phyloP scores from a whole-genome alignment of 1,284 basidiomycete genomes.

The Sphaerobolus stellatus region DNA sequence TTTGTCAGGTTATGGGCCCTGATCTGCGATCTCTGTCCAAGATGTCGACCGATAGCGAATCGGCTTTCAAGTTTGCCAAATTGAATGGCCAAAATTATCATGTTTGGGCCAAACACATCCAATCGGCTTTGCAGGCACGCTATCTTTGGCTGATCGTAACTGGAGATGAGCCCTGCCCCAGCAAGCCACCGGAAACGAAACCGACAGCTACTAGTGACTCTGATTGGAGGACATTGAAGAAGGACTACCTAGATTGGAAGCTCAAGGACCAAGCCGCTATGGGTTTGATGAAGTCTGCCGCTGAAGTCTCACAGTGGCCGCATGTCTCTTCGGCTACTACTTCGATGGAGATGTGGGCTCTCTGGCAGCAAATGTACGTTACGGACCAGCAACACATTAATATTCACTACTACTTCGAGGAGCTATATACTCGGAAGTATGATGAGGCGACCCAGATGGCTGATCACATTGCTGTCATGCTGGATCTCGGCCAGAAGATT shows the following conservation, averaged over 20 bases:
- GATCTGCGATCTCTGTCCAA: neutral
- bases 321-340: neutral
- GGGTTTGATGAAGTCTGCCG: slow-evolving; percentile 12
- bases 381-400: slow-evolving; percentile 14
- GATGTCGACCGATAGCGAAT: neutral
- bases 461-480: slow-evolving; percentile 12
- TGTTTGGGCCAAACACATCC: slow-evolving; percentile 8
- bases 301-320: slow-evolving; percentile 11
- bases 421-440: slow-evolving; percentile 14
- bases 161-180: slow-evolving; percentile 8
- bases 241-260: slow-evolving; percentile 14
- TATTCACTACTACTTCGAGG: slow-evolving; percentile 14
- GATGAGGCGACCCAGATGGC: slow-evolving; percentile 11
- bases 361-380: slow-evolving; percentile 10
- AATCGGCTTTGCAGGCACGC: slow-evolving; percentile 9
- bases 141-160: slow-evolving; percentile 11
- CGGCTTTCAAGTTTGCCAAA: slow-evolving; percentile 6
- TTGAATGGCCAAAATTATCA: slow-evolving; percentile 10
- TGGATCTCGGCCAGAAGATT: slow-evolving; percentile 5
- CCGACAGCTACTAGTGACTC: too few relatives aligned
- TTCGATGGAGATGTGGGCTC: slow-evolving; percentile 12
- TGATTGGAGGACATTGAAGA: too few relatives aligned
- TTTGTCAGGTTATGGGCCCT: slow-evolving; percentile 2
- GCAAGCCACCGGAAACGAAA: neutral
- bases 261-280: slow-evolving; percentile 8